These are phyloP conservation scores for Vitellaria paradoxa DNA, from an alignment of 179 eudicot species.

Conservation along the genomic window DNA sequence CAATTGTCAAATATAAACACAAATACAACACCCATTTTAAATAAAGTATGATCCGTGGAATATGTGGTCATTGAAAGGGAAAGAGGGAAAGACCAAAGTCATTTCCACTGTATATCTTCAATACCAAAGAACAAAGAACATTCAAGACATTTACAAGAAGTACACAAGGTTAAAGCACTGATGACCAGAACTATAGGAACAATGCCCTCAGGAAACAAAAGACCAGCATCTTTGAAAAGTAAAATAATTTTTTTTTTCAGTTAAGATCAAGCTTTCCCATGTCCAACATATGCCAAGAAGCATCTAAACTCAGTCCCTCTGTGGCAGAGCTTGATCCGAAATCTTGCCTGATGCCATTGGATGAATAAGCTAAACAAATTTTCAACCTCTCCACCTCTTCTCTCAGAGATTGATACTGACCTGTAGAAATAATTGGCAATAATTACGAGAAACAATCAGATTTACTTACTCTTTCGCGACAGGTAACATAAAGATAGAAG, in stretches of 20 bases:
- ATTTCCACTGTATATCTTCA: no score
- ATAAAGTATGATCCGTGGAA: no score
- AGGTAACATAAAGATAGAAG: background rate
- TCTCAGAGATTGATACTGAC: constrained; percentile 43
- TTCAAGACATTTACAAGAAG: background rate
- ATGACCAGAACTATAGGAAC: background rate
- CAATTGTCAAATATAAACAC: no score
- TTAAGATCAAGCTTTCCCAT: constrained; percentile 51
- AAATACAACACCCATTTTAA: no score
- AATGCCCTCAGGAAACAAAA: background rate
- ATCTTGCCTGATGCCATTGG: constrained; percentile 12
- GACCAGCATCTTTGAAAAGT: background rate
- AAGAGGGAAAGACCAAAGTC: background rate
- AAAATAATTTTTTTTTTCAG: constrained; percentile 8
- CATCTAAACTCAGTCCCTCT: constrained; percentile 23
- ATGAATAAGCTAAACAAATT: constrained; percentile 24
- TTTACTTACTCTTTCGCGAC: background rate
- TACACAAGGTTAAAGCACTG: background rate
- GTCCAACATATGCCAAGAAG: constrained; percentile 42
- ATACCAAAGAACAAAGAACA: background rate
- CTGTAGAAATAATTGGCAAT: constrained; percentile 28
- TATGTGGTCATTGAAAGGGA: background rate
- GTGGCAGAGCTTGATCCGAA: constrained; percentile 25
- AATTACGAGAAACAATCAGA: background rate
- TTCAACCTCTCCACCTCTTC: constrained; percentile 53